Base-by-base conservation (phyloP, 75 land plant genomes). In the Cunninghamia lanceolata region DNA sequence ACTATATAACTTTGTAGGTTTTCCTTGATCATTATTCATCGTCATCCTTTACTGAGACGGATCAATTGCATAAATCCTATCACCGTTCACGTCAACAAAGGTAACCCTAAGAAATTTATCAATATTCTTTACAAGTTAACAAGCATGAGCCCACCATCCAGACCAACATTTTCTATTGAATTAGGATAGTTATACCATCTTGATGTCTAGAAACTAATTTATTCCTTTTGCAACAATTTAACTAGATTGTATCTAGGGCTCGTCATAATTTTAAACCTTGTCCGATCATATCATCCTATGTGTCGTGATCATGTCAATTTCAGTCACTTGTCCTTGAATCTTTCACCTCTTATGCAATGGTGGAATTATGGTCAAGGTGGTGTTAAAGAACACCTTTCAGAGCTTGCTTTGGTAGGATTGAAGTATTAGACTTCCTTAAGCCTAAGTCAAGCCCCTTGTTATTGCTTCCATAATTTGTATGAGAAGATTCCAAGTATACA, bases 11-110 rank as follows among this genome's bases (percentile, higher is more conserved):
- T 79, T 85, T 32, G 96, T 93, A 46, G 74, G 87, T 39, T 46
- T 87, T 68, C 81, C 78, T 46, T 35, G 84, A 53, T 54, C 80
- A 53, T 53, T 76, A 3, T 34, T n/a, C 45, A 54, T 47, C 9
- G 85, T 84, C 25, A 45, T 45, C 47, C 47, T 45, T 45, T 45
- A 9, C 47, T 87, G 85, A 25, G 87, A 84, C 50, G 94, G 81
- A 59, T 91, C 93, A 66, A 76, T 85, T 28, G 95, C 87, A 50
- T 84, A 76, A 68, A 96, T 40, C 45, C 83, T 88, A 17, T 91
- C 90, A 42, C 82, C 75, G 35, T 96, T 93, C 87, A 96, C 99
- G 83, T 97, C 99, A 15, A 96, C 89, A 87, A 97, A 97, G 16
- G 93, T 89, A 52, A 97, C 88, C 35, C 99, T 90, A 21, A 97